phyloP scores from a whole-genome alignment of 345 rosid genomes.

The Murraya koenigii region DNA sequence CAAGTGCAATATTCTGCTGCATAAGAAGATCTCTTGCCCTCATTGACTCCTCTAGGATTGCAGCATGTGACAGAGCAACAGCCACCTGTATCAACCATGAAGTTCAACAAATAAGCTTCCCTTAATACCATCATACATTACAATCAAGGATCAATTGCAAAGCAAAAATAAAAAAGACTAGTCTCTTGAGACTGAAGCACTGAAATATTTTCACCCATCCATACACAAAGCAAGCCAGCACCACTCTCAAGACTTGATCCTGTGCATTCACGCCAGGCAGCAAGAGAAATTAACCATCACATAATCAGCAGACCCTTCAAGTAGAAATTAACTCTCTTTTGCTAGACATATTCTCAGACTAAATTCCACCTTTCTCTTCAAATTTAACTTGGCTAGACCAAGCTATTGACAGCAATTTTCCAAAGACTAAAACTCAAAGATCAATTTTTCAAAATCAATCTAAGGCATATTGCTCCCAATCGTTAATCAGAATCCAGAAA shows the following conservation, averaged over 20 bases:
- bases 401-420: neutral
- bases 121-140: neutral
- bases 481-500: neutral
- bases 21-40: constrained; percentile 96
- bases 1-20: constrained; percentile 96
- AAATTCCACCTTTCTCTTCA: neutral
- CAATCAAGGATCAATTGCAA: neutral
- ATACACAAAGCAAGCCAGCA: neutral
- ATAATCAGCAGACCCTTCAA: neutral
- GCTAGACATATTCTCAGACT: neutral
- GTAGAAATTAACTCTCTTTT: neutral
- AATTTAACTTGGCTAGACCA: neutral
- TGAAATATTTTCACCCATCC: neutral
- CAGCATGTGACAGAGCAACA: constrained; percentile 97
- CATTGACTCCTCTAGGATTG: constrained; percentile 96
- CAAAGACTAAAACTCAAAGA: neutral
- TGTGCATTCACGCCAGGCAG: neutral
- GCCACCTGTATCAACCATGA: constrained; percentile 64
- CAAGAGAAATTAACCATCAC: neutral
- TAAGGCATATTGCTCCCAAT: neutral
- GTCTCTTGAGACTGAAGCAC: neutral
- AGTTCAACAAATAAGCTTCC: constrained; percentile 10
- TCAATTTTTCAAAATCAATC: neutral
- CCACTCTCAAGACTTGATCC: neutral
- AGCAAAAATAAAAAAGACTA: neutral